These are phyloP conservation scores for Aeschynomene evenia DNA, from an alignment of 306 rosid species.

Conservation along the genomic window DNA sequence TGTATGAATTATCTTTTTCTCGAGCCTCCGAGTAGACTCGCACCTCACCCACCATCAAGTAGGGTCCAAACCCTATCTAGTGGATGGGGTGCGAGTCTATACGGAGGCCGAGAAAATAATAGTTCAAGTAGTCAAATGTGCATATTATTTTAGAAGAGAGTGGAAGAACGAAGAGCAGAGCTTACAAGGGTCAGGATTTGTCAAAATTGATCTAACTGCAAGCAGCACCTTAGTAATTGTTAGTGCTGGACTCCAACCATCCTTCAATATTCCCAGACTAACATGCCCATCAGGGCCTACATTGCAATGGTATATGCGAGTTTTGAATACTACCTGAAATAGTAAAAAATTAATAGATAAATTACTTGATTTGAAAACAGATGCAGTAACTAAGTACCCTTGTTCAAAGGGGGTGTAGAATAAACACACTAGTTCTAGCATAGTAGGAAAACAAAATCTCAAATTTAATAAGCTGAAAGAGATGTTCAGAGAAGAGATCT, in stretches of 20 bases:
- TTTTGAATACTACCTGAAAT: slow-evolving; percentile 75
- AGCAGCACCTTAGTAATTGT: slow-evolving; percentile 77
- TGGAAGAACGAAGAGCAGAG: too few relatives aligned
- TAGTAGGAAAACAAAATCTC: too few relatives aligned
- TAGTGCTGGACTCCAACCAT: slow-evolving; percentile 93
- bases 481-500: background rate
- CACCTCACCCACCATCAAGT: too few relatives aligned
- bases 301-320: slow-evolving; percentile 91
- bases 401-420: background rate
- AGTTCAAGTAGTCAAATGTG: too few relatives aligned
- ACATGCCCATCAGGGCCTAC: slow-evolving; percentile 62
- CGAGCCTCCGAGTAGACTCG: too few relatives aligned
- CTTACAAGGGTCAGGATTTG: slow-evolving; percentile 83
- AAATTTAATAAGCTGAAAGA: background rate
- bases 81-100: too few relatives aligned
- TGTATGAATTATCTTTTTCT: too few relatives aligned
- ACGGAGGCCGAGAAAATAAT: too few relatives aligned
- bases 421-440: background rate
- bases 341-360: slow-evolving; percentile 5
- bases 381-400: too few relatives aligned
- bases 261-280: slow-evolving; percentile 71
- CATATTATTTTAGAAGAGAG: too few relatives aligned
- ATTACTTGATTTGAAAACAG: background rate
- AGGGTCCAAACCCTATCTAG: too few relatives aligned
- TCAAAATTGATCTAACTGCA: slow-evolving; percentile 64